phyloP scores from a whole-genome alignment of 257 asterid genomes.

The Striga asiatica region DNA sequence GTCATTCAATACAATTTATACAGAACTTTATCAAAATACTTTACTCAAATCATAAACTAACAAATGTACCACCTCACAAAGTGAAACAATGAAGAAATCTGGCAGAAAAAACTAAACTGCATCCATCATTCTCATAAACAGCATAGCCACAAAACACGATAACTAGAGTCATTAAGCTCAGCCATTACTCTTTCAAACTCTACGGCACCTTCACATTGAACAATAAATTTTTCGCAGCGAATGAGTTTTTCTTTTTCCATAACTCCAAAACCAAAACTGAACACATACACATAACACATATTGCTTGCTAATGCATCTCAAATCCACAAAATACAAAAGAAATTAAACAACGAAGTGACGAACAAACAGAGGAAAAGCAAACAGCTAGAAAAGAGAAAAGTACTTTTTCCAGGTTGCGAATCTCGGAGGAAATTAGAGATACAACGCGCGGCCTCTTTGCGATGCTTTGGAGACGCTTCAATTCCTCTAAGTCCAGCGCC shows the following conservation, averaged over 20 bases:
- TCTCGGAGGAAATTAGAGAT: conserved; percentile 64
- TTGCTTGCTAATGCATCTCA: too few relatives aligned
- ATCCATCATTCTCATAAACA: not conserved
- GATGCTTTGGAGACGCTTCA: conserved; percentile 63
- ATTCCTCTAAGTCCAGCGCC: conserved; percentile 65
- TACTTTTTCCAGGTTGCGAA: conserved; percentile 61
- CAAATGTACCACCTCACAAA: too few relatives aligned
- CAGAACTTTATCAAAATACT: too few relatives aligned
- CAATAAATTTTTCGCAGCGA: too few relatives aligned
- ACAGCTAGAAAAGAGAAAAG: not conserved
- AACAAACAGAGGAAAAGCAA: not conserved
- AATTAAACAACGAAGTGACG: not conserved
- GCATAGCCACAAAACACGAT: not conserved
- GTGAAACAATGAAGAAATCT: not conserved
- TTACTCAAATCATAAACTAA: too few relatives aligned
- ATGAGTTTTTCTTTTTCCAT: too few relatives aligned
- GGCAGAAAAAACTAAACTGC: not conserved
- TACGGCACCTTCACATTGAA: too few relatives aligned
- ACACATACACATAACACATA: too few relatives aligned
- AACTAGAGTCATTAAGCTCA: not conserved
- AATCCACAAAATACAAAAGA: too few relatives aligned
- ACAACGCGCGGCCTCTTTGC: conserved; percentile 74
- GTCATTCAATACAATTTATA: too few relatives aligned
- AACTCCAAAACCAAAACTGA: too few relatives aligned
- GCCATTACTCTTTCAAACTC: not conserved